Base-by-base conservation (phyloP, 2,329 filamentous ascomycete genomes). In the Ophiosphaerella herpotricha region DNA sequence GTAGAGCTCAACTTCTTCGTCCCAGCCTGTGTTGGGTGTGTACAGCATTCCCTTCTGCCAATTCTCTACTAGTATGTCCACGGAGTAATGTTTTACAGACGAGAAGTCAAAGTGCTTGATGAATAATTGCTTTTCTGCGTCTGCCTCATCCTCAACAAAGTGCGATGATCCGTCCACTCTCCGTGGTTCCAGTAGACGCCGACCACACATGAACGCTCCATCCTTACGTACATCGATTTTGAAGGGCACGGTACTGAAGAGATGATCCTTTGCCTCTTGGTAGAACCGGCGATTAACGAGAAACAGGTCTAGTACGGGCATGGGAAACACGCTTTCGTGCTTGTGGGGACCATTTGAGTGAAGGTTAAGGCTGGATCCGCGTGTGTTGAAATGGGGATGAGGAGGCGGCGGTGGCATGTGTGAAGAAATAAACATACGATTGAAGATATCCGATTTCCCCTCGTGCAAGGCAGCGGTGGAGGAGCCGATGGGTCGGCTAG, bases 1-100 rank as follows among this genome's bases (percentile, higher is more conserved):
- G 46, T 72, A 73, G 26, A 73, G 58, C 42, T 73, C 69, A 1
- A 73, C 68, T 41, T 73, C 69, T 46, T 70, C 66, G 26, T 70
- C 64, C 67, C 66, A 72, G 1, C 41, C 11, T 18, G 43, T 38
- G 21, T 29, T 40, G 36, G 7, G 29, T 34, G 38, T 26, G 16
- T 44, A 33, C 11, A 23, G 3, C 5, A n/a, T 37, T 4, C 31
- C 31, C 21, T 24, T 6, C n/a, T 11, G 16, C 41, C 57, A 56
- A 16, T 68, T 69, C 38, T 71, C 65, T 1, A 71, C 56, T 9
- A 65, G 34, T 7, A 73, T 70, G 32, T 69, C 60, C 8, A 73
- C 60, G 11, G 60, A 56, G 43, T 71, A 72, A 21, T 73, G 71
- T 26, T 67, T 73, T 16, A 68, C 68, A 2, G 59, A 48, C 0